A percentile compares a stretch with the other conserved stretches of the same genome.
phyloP scores from a whole-genome alignment of 805 yeast genomes.

The Suhomyces sp. region DNA sequence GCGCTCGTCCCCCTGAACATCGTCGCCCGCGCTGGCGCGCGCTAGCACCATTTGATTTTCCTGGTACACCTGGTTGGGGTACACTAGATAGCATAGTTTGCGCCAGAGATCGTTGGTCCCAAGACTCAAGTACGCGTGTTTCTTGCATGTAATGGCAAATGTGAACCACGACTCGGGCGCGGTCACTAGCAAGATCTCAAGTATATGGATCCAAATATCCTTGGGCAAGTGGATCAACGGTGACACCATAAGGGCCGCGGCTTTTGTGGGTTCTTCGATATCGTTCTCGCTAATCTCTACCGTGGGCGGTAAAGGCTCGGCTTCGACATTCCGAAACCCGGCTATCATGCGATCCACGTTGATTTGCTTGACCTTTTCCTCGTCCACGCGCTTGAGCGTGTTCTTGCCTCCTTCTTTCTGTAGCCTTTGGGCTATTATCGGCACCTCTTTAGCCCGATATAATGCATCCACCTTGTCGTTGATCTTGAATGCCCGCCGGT shows the following conservation, averaged over 20 bases:
- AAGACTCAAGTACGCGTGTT: slow-evolving; percentile 57
- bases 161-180: slow-evolving; percentile 67
- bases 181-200: slow-evolving; percentile 42
- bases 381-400: slow-evolving; percentile 31
- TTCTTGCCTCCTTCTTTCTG: slow-evolving; percentile 28
- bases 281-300: slow-evolving; percentile 15
- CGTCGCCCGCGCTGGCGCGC: slow-evolving; percentile 37
- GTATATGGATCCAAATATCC: slow-evolving; percentile 54
- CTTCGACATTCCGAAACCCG: slow-evolving; percentile 32
- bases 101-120: slow-evolving; percentile 50
- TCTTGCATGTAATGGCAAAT: slow-evolving; percentile 57
- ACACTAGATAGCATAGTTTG: slow-evolving; percentile 47
- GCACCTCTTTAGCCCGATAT: slow-evolving; percentile 57
- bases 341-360: slow-evolving; percentile 40
- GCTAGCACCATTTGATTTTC: slow-evolving; percentile 38
- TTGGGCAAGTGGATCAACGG: slow-evolving; percentile 44
- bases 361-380: slow-evolving; percentile 34
- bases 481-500: slow-evolving; percentile 67
- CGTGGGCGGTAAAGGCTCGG: slow-evolving; percentile 25
- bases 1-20: slow-evolving; percentile 8
- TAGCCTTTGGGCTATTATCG: slow-evolving; percentile 31
- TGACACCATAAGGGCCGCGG: slow-evolving; percentile 23
- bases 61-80: slow-evolving; percentile 53
- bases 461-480: slow-evolving; percentile 60
- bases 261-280: slow-evolving; percentile 4